phyloP scores from a whole-genome alignment of 2,329 filamentous ascomycete genomes.

The Pseudogymnoascus sp. region DNA sequence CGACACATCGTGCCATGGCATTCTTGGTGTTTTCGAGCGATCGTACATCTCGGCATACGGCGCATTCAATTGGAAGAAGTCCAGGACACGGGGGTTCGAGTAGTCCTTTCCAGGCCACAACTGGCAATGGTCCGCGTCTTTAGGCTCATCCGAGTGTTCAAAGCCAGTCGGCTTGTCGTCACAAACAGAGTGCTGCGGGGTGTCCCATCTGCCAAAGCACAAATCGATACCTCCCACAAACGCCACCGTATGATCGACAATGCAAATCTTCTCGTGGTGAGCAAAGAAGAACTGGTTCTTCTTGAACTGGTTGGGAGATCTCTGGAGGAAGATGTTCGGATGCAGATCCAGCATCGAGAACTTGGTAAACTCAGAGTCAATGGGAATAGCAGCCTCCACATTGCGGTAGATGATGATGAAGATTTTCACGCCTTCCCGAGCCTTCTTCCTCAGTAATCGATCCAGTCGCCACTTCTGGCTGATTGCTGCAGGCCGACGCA shows the following conservation, averaged over 20 bases:
- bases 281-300: conserved; percentile 99
- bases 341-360: conserved; percentile 91
- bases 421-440: conserved; percentile 89
- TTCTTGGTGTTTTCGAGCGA: conserved; percentile 74
- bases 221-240: conserved; percentile 94
- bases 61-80: conserved; percentile 87
- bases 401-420: conserved; percentile 98
- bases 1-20: conserved; percentile 97
- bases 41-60: conserved; percentile 99
- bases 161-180: conserved; percentile 96
- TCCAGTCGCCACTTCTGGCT: conserved; percentile 98
- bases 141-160: conserved; percentile 64
- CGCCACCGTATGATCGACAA: conserved; percentile 91
- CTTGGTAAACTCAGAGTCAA: conserved; percentile 97
- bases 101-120: conserved; percentile 98
- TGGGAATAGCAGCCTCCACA: conserved; percentile 92
- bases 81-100: conserved; percentile 88
- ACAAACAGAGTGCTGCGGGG: conserved; percentile 78
- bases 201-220: conserved; percentile 96
- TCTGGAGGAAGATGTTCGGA: conserved; percentile 90
- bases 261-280: conserved; percentile 95
- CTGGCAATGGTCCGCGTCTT: conserved; percentile 89
- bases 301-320: conserved; percentile 94
- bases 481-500: conserved; percentile 86
- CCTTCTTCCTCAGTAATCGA: conserved; percentile 84